Evolutionary conservation across 2,329 filamentous ascomycete species (phyloP).

Genomic region (Pyricularia sp.): DNA sequence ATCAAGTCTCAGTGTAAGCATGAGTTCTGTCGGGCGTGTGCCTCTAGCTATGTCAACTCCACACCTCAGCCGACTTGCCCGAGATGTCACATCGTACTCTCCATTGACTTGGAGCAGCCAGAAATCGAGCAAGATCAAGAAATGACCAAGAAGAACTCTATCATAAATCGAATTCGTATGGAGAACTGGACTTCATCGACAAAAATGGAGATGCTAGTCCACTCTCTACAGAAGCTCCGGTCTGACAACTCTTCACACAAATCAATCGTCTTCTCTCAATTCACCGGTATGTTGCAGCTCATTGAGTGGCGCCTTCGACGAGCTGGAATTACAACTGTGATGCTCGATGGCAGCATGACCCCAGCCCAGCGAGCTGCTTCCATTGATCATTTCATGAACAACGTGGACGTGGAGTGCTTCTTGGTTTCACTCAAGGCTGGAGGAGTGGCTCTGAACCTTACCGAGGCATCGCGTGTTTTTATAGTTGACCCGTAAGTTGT

Average conservation of each 20-base stretch:
- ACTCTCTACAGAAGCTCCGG: slow-evolving; percentile 84
- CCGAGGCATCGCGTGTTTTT: slow-evolving; percentile 89
- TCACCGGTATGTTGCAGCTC: slow-evolving; percentile 93
- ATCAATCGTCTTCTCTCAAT: slow-evolving; percentile 95
- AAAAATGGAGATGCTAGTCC: slow-evolving; percentile 94
- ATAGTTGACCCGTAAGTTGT: slow-evolving; percentile 83
- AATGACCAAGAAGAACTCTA: slow-evolving; percentile 85
- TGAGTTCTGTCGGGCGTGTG: slow-evolving; percentile 79
- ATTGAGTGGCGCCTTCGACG: slow-evolving; percentile 94
- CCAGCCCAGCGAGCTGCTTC: slow-evolving; percentile 86
- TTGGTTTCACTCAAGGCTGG: slow-evolving; percentile 93
- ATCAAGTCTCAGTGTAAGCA: slow-evolving; percentile 89
- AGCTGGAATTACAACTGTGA: slow-evolving; percentile 95
- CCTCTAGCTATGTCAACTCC: slow-evolving; percentile 70
- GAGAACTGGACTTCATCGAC: slow-evolving; percentile 97
- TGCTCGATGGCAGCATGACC: slow-evolving; percentile 97
- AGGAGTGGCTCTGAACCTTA: slow-evolving; percentile 89
- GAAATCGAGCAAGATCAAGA: slow-evolving; percentile 89
- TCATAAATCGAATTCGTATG: slow-evolving; percentile 98
- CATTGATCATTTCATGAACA: slow-evolving; percentile 95
- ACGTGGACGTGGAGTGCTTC: slow-evolving; percentile 90
- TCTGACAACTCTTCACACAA: slow-evolving; percentile 92
- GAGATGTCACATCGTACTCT: slow-evolving; percentile 79
- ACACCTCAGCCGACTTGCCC: slow-evolving; percentile 76
- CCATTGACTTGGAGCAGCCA: slow-evolving; percentile 89